These are phyloP conservation scores for Puccinia polysora DNA, from an alignment of 1,284 basidiomycete species.

Conservation along the genomic window DNA sequence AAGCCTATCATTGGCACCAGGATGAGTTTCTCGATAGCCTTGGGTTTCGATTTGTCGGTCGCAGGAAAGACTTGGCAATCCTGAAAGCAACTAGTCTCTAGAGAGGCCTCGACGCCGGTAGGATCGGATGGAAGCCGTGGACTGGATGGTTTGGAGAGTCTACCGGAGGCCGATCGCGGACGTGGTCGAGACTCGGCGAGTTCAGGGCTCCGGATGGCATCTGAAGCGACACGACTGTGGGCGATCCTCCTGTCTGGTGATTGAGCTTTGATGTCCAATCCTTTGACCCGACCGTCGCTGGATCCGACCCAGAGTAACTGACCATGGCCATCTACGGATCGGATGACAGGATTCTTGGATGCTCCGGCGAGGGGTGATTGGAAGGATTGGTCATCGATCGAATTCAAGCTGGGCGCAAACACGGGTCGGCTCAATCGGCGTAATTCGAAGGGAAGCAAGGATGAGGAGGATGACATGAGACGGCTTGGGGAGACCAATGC, in stretches of 20 bases:
- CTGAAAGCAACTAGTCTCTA: slow-evolving; percentile 36
- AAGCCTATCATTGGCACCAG: slow-evolving; percentile 37
- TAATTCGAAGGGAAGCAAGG: slow-evolving; percentile 18
- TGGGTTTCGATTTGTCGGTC: slow-evolving; percentile 19
- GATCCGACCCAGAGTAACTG: slow-evolving; percentile 35
- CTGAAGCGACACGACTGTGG: slow-evolving; percentile 15
- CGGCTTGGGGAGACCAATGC: no score
- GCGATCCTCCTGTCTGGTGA: not conserved
- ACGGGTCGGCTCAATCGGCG: slow-evolving; percentile 26
- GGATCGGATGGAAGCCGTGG: not conserved
- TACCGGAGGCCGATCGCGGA: not conserved
- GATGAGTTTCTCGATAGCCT: slow-evolving; percentile 28
- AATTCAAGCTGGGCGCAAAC: slow-evolving; percentile 1
- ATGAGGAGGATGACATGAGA: slow-evolving; percentile 2
- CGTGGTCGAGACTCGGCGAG: not conserved
- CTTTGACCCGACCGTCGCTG: slow-evolving; percentile 38
- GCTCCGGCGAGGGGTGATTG: slow-evolving; percentile 6
- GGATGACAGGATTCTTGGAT: slow-evolving; percentile 36
- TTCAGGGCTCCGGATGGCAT: not conserved
- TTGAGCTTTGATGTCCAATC: slow-evolving; percentile 31
- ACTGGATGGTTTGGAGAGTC: slow-evolving; percentile 13
- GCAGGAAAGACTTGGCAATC: slow-evolving; percentile 40
- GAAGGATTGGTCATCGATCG: slow-evolving; percentile 4
- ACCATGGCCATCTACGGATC: slow-evolving; percentile 36
- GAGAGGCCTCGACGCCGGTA: not conserved